phyloP scores from a whole-genome alignment of 2,329 filamentous ascomycete genomes.

The Colletotrichum chrysophilum region DNA sequence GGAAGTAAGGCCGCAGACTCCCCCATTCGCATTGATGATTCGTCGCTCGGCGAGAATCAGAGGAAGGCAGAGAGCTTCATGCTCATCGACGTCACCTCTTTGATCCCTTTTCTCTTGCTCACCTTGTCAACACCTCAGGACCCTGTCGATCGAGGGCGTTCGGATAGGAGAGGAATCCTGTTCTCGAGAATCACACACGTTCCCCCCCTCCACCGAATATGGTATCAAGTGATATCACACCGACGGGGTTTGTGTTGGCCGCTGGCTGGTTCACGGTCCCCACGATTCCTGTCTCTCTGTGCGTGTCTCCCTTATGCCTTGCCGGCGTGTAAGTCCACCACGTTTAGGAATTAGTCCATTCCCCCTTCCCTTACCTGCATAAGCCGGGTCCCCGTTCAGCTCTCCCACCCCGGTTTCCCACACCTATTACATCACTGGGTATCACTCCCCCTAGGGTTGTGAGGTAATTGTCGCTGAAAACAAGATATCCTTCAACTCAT shows the following conservation, averaged over 20 bases:
- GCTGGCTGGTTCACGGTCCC: not conserved
- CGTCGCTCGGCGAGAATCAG: not conserved
- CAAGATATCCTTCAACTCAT: not conserved
- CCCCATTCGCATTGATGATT: not conserved
- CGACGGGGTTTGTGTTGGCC: not conserved
- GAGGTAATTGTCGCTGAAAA: slow-evolving; percentile 9
- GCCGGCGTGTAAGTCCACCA: not conserved
- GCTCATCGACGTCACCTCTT: not conserved
- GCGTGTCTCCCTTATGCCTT: not conserved
- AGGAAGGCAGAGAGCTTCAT: not conserved
- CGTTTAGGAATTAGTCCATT: not conserved
- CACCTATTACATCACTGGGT: slow-evolving; percentile 18
- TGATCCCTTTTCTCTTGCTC: not conserved
- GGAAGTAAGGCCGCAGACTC: not conserved
- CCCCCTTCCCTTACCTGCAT: not conserved
- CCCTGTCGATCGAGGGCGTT: slow-evolving; percentile 5
- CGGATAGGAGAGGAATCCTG: not conserved
- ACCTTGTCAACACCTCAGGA: not conserved
- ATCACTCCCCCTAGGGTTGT: slow-evolving; percentile 6
- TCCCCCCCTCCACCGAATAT: not conserved
- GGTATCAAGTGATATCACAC: slow-evolving; percentile 21
- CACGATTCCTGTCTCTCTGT: not conserved
- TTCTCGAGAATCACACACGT: not conserved
- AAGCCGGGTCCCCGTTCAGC: not conserved
- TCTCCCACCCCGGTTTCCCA: not conserved